Base-by-base conservation (phyloP, 768 basidiomycete genomes). In the Polyporus arcularius region DNA sequence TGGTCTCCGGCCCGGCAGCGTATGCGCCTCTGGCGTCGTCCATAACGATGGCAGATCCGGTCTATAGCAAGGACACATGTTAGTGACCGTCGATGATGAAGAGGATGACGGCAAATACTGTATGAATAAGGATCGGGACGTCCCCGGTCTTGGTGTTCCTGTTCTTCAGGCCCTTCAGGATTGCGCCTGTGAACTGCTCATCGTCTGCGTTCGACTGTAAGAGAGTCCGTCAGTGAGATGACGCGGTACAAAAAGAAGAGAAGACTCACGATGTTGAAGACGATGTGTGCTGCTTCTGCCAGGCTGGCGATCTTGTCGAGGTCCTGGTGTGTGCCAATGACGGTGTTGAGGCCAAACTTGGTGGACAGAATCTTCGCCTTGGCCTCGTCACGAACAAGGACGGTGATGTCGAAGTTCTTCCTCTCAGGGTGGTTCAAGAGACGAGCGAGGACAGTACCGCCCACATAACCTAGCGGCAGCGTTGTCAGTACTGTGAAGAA, bases 81-180 rank as follows among this genome's bases (percentile, higher is more conserved):
- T 6, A 11, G 16, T 45, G 43, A 8, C 21, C 21, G 43, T n/a
- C 42, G n/a, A 2, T 45, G 43, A 35, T 15, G 16, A 45, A 16
- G 5, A 21, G 43, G 14, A 41, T 14, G 16, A 55, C 21, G 21
- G 21, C 21, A 26, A 10, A 64, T 65, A 85, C 88, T 0, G 86
- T 87, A 65, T 90, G 85, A 12, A 90, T 87, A 7, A 85, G 75
- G 56, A 78, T 76, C 6, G 85, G 78, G 2, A 70, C 67, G 3
- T 68, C 73, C 3, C 82, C 80, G 1, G 79, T 80, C n/a, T 62
- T 67, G 38, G 77, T 72, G 51, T 78, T 70, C 26, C 77, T 73
- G 64, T 76, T 80, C 73, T 80, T 84, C 67, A 84, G 60, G 0
- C 88, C 87, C 11, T 69, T 74, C 58, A 89, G 70, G 10, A 82